Conservation (phyloP, 208 protist genomes). For the Wallacemonas sp. region DNA sequence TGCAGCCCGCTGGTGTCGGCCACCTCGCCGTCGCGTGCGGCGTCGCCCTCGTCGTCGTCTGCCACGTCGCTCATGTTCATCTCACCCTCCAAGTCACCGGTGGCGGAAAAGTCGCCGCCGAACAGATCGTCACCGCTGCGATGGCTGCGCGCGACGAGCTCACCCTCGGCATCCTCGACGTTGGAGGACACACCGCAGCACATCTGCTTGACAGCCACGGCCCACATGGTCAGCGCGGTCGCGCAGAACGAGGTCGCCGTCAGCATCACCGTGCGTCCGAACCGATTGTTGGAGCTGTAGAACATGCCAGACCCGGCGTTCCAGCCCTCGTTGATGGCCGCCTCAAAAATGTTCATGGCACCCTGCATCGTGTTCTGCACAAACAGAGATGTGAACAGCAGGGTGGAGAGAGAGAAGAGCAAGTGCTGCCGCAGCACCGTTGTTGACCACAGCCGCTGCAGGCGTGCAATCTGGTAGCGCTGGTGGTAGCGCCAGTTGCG, state of each 20-base stretch:
- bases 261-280: conserved; percentile 30
- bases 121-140: neutral
- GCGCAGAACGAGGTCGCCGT: conserved; percentile 21
- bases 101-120: neutral
- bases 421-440: conserved; percentile 48
- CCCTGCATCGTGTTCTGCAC: conserved; percentile 32
- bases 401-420: conserved; percentile 31
- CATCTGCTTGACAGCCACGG: neutral
- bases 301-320: conserved; percentile 8
- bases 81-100: neutral
- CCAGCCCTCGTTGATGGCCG: conserved; percentile 20
- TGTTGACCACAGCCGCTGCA: conserved; percentile 48
- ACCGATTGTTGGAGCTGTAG: conserved; percentile 35
- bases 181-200: conserved; percentile 1
- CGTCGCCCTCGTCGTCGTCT: neutral
- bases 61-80: neutral
- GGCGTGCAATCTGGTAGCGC: conserved; percentile 31
- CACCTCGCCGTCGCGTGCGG: neutral
- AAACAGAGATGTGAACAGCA: conserved; percentile 29
- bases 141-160: neutral
- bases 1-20: neutral
- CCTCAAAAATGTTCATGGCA: conserved; percentile 38
- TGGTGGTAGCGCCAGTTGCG: conserved; percentile 15
- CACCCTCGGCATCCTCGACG: conserved; percentile 12
- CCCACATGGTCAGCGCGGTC: conserved; percentile 11